These are phyloP conservation scores for Myrica gale DNA, from an alignment of 306 rosid species.

Conservation along the genomic window DNA sequence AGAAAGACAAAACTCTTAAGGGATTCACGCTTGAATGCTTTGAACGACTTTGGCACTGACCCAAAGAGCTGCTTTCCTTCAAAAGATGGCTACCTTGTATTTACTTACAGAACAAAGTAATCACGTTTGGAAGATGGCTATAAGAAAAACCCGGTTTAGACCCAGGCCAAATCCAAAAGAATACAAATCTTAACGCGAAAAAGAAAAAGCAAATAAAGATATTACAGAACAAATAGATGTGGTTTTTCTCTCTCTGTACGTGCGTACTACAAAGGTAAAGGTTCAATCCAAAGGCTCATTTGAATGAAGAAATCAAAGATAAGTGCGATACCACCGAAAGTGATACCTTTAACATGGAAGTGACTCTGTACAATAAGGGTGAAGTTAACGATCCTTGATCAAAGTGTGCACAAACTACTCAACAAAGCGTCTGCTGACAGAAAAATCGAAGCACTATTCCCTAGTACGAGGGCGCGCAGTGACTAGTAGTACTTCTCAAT, in stretches of 20 bases:
- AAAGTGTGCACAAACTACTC: slow-evolving; percentile 17
- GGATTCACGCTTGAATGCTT: slow-evolving; percentile 25
- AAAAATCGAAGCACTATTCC: slow-evolving; percentile 9
- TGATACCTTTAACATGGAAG: background rate
- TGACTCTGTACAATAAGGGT: background rate
- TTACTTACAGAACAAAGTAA: slow-evolving; percentile 32
- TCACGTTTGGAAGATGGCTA: slow-evolving; percentile 30
- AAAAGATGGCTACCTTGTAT: slow-evolving; percentile 30
- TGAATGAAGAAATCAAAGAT: background rate
- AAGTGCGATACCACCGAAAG: background rate
- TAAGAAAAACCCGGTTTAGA: background rate
- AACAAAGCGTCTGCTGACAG: slow-evolving; percentile 4
- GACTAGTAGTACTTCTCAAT: slow-evolving; percentile 10
- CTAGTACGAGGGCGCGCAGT: slow-evolving; percentile 3
- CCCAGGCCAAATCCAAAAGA: too few relatives aligned
- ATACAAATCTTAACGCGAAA: background rate
- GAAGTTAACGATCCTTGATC: background rate
- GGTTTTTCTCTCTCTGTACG: too few relatives aligned
- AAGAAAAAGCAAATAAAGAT: background rate
- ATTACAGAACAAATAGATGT: too few relatives aligned
- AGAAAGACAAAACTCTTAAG: slow-evolving; percentile 18
- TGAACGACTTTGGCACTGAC: slow-evolving; percentile 32
- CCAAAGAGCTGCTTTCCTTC: slow-evolving; percentile 27
- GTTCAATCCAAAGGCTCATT: background rate
- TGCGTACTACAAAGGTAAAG: too few relatives aligned